Evolutionary conservation across 371 early-diverging fungal genomes (phyloP), one percentile per base, ranked within the genome.

Genomic region (Mortierella sp.): DNA sequence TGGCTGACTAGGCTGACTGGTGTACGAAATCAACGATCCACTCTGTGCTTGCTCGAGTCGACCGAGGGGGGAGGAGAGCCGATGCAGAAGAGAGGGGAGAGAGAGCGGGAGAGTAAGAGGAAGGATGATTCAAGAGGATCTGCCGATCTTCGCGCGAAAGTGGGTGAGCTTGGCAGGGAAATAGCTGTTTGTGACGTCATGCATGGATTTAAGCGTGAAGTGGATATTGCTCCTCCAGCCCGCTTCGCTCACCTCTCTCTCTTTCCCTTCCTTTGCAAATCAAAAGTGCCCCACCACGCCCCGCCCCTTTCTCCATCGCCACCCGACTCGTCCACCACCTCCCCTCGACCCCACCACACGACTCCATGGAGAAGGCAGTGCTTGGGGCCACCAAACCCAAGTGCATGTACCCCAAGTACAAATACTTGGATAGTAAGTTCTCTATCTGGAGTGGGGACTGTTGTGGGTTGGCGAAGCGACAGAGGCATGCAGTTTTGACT

Each of bases 371-470:
- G 64, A 90, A 89, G 73, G 90, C 93, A 24, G 83, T 92, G 14
- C 68, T 87, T 72, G 93, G 93, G 84, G 93, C 91, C 27, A 92
- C 93, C 26, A 83, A 90, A 67, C 84, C 89, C 63, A 91, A 93
- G 64, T 85, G 87, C 58, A 85, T 86, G 54, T 87, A 89, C 63
- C 93, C 93, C 7, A 96, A 96, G 79, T 86, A 87, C 58, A 96
- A 95, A 78, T 95, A 95, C 81, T 84, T 95, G 59, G 83, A 89
- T 61, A 86, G 95, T 95, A 86, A 65, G 86, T 24, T 34, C 34
- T 34, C 34, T 10, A 34, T 34, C n/a, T n/a, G n/a, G n/a, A n/a
- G n/a, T n/a, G n/a, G n/a, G n/a, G n/a, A n/a, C n/a, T n/a, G n/a
- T n/a, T n/a, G n/a, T n/a, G n/a, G n/a, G n/a, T n/a, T n/a, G n/a